phyloP scores from a whole-genome alignment of 768 basidiomycete genomes.

The Tephrocybe sp. region DNA sequence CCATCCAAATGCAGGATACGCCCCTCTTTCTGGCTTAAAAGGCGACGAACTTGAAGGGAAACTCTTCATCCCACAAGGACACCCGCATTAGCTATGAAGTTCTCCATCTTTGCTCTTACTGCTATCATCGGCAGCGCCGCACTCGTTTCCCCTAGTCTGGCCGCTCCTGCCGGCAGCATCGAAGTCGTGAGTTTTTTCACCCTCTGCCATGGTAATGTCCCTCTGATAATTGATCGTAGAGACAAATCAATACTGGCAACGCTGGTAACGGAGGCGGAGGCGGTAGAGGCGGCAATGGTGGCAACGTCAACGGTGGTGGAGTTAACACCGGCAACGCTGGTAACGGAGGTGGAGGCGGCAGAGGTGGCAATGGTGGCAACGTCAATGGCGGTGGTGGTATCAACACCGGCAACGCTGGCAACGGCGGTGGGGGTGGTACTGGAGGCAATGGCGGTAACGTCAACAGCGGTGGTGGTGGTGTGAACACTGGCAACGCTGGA shows the following conservation, averaged over 20 bases:
- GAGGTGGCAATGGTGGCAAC: background rate
- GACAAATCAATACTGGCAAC: background rate
- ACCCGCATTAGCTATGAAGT: background rate
- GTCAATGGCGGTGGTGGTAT: background rate
- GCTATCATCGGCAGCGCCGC: slow-evolving; percentile 8
- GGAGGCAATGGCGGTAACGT: slow-evolving; percentile 1
- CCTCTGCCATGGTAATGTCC: background rate
- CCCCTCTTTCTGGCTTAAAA: slow-evolving; percentile 8
- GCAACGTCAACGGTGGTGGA: background rate
- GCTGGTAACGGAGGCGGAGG: background rate
- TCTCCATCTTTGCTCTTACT: background rate
- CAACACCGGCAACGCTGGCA: slow-evolving; percentile 1
- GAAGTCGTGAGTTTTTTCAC: slow-evolving; percentile 1
- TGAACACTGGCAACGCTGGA: too few species aligned
- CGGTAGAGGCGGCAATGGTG: slow-evolving; percentile 1
- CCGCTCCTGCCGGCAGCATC: slow-evolving; percentile 1
- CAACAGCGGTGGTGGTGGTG: slow-evolving; percentile 1
- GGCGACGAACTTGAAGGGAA: background rate
- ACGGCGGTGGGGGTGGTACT: background rate
- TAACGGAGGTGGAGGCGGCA: slow-evolving; percentile 1
- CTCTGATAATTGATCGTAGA: background rate
- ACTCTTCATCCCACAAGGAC: background rate
- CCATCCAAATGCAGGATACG: background rate
- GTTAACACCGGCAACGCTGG: background rate
- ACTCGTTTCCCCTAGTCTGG: background rate